A percentile compares a stretch with the other conserved stretches of the same genome.
Conservation (phyloP, 2,329 filamentous ascomycete genomes). For the Cytospora leucostoma region DNA sequence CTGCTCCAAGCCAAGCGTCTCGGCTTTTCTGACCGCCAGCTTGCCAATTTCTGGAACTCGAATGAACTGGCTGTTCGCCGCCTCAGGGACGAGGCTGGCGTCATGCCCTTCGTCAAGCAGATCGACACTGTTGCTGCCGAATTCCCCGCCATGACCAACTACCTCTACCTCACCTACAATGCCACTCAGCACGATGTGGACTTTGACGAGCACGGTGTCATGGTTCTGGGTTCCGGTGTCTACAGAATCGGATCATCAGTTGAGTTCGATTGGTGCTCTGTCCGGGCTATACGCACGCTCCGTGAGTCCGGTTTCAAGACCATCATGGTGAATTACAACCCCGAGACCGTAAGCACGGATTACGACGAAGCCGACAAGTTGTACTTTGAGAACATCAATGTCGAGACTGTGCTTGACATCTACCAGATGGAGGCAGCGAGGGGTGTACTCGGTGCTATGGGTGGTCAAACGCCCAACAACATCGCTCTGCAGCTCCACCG, state of each 20-base stretch:
- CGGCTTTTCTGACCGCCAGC: conserved; percentile 90
- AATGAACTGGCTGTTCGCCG: conserved; percentile 90
- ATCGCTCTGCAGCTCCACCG: conserved; percentile 88
- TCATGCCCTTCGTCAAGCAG: conserved; percentile 91
- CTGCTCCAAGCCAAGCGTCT: conserved; percentile 87
- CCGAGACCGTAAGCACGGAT: conserved; percentile 86
- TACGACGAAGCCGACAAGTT: conserved; percentile 92
- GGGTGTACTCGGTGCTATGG: conserved; percentile 92
- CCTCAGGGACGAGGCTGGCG: conserved; percentile 79
- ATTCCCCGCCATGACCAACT: conserved; percentile 93
- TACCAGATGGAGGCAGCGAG: conserved; percentile 82
- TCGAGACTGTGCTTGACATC: conserved; percentile 90
- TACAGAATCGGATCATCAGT: conserved; percentile 98
- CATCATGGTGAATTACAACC: conserved; percentile 94
- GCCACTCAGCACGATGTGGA: conserved; percentile 79
- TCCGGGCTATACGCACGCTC: conserved; percentile 88
- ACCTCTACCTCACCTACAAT: conserved; percentile 95
- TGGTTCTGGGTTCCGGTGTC: conserved; percentile 94
- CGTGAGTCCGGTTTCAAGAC: conserved; percentile 86
- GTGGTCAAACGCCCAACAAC: conserved; percentile 97
- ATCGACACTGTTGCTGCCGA: conserved; percentile 98
- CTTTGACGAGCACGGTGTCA: conserved; percentile 89
- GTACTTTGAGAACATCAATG: conserved; percentile 93
- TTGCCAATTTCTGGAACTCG: conserved; percentile 91
- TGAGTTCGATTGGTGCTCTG: conserved; percentile 99